Percentiles rank a stretch among this genome's conserved stretches.
Conservation (phyloP, 495 filamentous ascomycete genomes). For the Usnea hakonensis region DNA sequence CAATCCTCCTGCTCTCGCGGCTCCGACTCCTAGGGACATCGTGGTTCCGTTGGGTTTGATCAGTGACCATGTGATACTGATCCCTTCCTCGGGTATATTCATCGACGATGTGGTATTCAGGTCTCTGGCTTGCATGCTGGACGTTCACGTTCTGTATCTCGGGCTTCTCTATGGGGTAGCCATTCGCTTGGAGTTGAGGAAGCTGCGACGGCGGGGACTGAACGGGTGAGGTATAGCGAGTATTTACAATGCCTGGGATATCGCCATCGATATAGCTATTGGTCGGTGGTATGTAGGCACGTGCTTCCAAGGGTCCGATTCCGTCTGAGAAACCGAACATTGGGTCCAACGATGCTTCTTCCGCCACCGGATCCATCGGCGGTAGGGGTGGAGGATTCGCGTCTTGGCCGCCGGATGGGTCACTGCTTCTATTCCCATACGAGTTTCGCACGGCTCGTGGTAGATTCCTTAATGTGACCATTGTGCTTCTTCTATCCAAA, state of each 20-base stretch:
- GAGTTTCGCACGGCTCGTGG: conserved; percentile 2
- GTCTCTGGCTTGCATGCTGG: conserved; percentile 4
- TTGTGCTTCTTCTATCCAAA: conserved; percentile 11
- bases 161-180: conserved; percentile 21
- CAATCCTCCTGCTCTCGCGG: conserved; percentile 20
- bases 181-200: conserved; percentile 16
- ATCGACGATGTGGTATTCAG: conserved; percentile 18
- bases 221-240: conserved; percentile 4
- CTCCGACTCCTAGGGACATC: conserved; percentile 14
- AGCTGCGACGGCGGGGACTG: background rate
- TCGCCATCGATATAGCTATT: conserved; percentile 7
- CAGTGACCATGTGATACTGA: background rate
- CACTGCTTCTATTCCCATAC: conserved; percentile 7
- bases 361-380: conserved; percentile 2
- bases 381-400: conserved; percentile 4
- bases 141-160: background rate
- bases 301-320: background rate
- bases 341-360: conserved; percentile 6
- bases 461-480: conserved; percentile 10
- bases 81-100: conserved; percentile 6
- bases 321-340: background rate
- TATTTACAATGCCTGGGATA: conserved; percentile 13
- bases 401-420: conserved; percentile 1
- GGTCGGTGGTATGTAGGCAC: conserved; percentile 3
- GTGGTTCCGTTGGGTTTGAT: conserved; percentile 6